Base-by-base conservation (phyloP, 2,329 filamentous ascomycete species). In the Zalaria obscura region DNA sequence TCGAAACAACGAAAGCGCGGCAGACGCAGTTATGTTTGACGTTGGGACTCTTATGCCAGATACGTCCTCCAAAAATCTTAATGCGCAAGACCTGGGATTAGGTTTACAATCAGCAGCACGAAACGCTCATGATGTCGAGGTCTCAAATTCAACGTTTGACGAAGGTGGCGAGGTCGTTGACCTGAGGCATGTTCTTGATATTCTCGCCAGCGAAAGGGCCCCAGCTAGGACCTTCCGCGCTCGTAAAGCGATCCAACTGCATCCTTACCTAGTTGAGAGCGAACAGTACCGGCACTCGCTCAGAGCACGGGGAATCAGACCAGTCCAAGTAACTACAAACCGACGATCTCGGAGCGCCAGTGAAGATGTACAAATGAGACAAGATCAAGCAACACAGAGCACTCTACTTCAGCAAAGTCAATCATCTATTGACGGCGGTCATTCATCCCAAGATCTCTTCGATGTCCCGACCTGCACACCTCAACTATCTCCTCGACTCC, bases 181-280 rank as follows among this genome's bases (percentile, higher is more conserved):
- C 5, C 27, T 27, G 9, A 4, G 18, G 9, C 27, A 42, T 25
- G 18, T 18, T 18, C 18, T 18, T 18, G 18, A 18, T 18, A 18
- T 18, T 18, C 18, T 18, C 18, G 18, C 18, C 18, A 18, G 18
- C 18, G 18, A 18, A 18, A 18, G 18, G 18, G 47, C 42, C 26
- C 40, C 41, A 6, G 43, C 47, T 38, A 50, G 65, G 34, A 60
- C 54, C 5, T 55, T 70, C 25, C 57, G 67, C n/a, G 52, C 62
- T 36, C 55, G 67, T 6, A 67, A 66, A 37, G 62, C 66, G 9
- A 67, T 67, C 37, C 67, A 70, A 47, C 48, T 70, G 27, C 64
- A 69, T 53, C 67, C 67, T 2, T 70, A 69, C 45, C 49, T 62
- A 25, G 47, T 67, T 25, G 67, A 70, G 38, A 58, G 58, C 18